Evolutionary conservation across 2,329 filamentous ascomycete genomes (phyloP).

Genomic region (Colletotrichum sp.): DNA sequence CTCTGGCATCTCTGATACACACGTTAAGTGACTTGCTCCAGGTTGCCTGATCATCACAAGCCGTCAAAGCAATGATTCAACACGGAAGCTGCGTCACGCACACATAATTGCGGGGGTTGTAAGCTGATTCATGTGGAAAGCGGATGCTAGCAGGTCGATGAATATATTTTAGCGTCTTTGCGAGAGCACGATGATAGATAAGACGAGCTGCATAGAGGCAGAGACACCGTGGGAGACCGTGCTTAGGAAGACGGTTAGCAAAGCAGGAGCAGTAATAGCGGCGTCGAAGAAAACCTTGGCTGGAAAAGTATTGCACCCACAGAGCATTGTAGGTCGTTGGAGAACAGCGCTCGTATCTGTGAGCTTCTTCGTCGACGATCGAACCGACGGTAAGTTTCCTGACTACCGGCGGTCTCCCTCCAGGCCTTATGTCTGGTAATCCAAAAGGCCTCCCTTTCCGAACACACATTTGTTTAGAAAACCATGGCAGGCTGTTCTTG

Average conservation of each 20-base stretch:
- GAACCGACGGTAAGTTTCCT: neutral
- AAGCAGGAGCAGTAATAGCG: neutral
- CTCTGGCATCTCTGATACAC: too few species aligned
- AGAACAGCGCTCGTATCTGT: neutral
- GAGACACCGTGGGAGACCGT: neutral
- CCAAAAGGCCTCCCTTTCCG: neutral
- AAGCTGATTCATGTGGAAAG: too few species aligned
- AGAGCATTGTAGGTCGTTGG: neutral
- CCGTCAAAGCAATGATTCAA: too few species aligned
- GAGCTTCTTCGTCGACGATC: neutral
- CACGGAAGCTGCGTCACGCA: too few species aligned
- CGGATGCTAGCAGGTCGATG: too few species aligned
- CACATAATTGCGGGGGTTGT: too few species aligned
- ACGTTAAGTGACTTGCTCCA: too few species aligned
- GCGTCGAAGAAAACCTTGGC: neutral
- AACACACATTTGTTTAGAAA: neutral
- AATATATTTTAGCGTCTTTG: neutral
- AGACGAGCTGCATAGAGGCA: neutral
- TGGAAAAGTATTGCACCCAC: neutral
- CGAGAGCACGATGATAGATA: neutral
- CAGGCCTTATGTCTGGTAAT: neutral
- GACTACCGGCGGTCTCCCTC: neutral
- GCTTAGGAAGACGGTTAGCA: neutral
- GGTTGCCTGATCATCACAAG: too few species aligned
- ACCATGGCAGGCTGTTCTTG: too few species aligned